Evolutionary conservation across 2,329 filamentous ascomycete genomes (phyloP).

Genomic region (Paecilomyces formosus): DNA sequence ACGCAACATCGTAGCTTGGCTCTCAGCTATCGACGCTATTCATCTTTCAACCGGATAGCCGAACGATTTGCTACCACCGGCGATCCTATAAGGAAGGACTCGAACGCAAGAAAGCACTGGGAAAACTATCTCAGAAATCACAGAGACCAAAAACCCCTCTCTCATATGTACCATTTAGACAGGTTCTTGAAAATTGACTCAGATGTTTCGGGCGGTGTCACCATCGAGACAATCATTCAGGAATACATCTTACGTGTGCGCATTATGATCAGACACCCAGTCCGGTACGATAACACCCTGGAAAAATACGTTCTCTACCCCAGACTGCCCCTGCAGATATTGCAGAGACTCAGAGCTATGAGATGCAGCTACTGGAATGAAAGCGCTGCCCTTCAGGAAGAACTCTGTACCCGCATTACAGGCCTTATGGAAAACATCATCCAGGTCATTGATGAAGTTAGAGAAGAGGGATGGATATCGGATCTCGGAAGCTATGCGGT

Average conservation of each 20-base stretch:
- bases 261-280: constrained; percentile 2
- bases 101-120: constrained; percentile 8
- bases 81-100: constrained; percentile 2
- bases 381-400: background rate
- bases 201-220: background rate
- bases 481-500: background rate
- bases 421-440: background rate
- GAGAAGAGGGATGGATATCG: background rate
- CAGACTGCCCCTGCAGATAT: background rate
- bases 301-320: background rate
- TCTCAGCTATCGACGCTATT: constrained; percentile 7
- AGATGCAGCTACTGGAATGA: background rate
- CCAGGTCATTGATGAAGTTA: constrained; percentile 9
- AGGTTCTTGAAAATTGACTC: background rate
- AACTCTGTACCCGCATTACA: background rate
- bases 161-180: background rate
- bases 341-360: background rate
- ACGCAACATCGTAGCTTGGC: constrained; percentile 6
- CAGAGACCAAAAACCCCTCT: background rate
- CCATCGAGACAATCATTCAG: constrained; percentile 1
- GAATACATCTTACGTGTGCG: constrained; percentile 4
- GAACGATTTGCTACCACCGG: background rate
- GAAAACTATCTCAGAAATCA: background rate
- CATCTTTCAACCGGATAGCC: constrained; percentile 4
- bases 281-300: background rate